Conservation (phyloP, 108 stramenopile species). For the Skeletonema marinoi region DNA sequence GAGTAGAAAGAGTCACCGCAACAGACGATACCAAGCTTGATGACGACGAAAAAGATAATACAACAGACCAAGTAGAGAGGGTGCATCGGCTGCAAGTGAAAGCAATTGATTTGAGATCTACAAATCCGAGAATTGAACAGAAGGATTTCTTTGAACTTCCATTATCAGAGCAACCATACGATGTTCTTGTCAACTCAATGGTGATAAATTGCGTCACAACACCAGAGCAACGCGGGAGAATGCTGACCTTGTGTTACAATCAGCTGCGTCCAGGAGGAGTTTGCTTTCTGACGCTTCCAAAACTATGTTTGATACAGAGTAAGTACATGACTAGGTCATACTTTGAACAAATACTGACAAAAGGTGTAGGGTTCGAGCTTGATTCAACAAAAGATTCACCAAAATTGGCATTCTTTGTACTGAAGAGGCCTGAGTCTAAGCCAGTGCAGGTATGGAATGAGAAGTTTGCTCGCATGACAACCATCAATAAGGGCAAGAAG, state of each 20-base stretch:
- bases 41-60: not conserved
- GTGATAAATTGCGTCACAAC: conserved; percentile 93
- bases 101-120: conserved; percentile 89
- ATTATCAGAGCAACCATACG: conserved; percentile 17
- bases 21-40: not conserved
- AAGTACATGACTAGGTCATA: conserved; percentile 58
- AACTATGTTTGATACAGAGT: conserved; percentile 73
- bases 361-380: conserved; percentile 72
- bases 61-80: conserved; percentile 12
- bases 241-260: conserved; percentile 75
- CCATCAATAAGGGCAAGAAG: conserved; percentile 66
- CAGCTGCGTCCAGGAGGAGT: conserved; percentile 79
- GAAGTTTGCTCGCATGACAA: conserved; percentile 19
- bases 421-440: conserved; percentile 46
- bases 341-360: conserved; percentile 64
- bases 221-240: conserved; percentile 75
- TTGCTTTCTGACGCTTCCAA: conserved; percentile 81
- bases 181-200: conserved; percentile 80
- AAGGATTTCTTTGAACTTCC: conserved; percentile 83
- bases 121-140: conserved; percentile 81
- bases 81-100: conserved; percentile 66
- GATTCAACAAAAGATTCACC: conserved; percentile 71
- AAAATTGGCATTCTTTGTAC: conserved; percentile 79
- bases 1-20: conserved; percentile 20
- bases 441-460: conserved; percentile 12